These are phyloP conservation scores for Eimeria tenella DNA, from an alignment of 169 alveolate species.

Conservation along the genomic window DNA sequence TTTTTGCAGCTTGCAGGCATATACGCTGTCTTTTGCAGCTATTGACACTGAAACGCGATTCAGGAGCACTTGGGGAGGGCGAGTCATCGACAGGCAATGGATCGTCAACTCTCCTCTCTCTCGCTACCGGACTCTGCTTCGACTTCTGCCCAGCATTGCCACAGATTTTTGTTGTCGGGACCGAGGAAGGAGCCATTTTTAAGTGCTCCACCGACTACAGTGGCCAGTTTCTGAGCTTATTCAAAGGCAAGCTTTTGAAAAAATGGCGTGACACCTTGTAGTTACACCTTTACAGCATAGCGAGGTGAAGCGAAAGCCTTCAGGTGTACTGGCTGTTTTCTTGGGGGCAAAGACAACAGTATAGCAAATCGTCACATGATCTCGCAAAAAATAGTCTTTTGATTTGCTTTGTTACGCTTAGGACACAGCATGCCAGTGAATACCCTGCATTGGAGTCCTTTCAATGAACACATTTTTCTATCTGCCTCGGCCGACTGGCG, in stretches of 20 bases:
- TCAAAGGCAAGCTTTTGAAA: conserved; percentile 88
- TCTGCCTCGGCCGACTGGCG: conserved; percentile 97
- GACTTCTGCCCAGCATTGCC: conserved; percentile 89
- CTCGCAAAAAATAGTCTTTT: neutral
- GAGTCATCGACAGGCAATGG: conserved; percentile 30
- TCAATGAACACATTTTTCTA: conserved; percentile 94
- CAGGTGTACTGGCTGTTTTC: neutral
- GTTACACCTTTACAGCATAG: neutral
- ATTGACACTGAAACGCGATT: conserved; percentile 63
- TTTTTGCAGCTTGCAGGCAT: neutral
- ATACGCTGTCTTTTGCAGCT: neutral
- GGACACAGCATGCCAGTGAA: conserved; percentile 95
- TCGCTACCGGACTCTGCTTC: conserved; percentile 93
- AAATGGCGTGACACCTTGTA: neutral
- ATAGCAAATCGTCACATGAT: neutral
- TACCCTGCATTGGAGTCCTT: conserved; percentile 95
- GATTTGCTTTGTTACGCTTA: neutral
- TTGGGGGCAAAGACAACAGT: neutral
- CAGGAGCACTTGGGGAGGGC: conserved; percentile 45
- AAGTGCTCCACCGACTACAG: conserved; percentile 95
- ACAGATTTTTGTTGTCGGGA: conserved; percentile 95
- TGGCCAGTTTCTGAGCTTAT: conserved; percentile 94
- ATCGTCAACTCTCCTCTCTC: conserved; percentile 59
- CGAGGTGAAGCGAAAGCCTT: neutral
- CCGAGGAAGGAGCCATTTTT: conserved; percentile 96